These are phyloP conservation scores for Penicillium paneum DNA, from an alignment of 2,329 filamentous ascomycete genomes.

Conservation along the genomic window DNA sequence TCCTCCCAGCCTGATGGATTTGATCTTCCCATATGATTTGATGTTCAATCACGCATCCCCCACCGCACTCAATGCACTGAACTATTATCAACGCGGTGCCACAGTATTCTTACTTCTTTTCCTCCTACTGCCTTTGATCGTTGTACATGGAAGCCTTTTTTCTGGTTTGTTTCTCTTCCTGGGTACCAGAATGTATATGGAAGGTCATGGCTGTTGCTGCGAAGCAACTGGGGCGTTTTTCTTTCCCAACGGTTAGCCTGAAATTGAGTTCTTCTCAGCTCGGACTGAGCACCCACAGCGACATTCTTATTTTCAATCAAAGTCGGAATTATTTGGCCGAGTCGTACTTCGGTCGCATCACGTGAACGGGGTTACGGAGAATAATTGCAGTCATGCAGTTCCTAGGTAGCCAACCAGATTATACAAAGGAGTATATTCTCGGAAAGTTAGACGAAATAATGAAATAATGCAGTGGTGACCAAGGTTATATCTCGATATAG, in stretches of 20 bases:
- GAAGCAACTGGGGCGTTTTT: constrained; percentile 16
- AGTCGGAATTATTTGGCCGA: neutral
- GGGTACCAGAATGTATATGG: constrained; percentile 13
- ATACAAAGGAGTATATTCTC: neutral
- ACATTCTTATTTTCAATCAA: neutral
- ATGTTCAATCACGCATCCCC: neutral
- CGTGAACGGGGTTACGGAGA: neutral
- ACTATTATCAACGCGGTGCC: neutral
- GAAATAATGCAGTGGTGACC: neutral
- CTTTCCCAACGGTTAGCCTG: neutral
- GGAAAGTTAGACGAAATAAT: neutral
- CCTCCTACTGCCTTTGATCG: neutral
- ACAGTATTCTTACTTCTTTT: neutral
- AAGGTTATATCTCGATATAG: neutral
- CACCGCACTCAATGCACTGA: neutral
- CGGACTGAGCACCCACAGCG: neutral
- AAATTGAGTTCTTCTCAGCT: neutral
- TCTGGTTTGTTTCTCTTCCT: neutral
- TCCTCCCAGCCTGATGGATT: neutral
- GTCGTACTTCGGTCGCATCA: neutral
- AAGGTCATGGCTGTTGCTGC: constrained; percentile 13
- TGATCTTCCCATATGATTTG: neutral
- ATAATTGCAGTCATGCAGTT: neutral
- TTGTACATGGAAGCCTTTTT: constrained; percentile 8
- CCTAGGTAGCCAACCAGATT: neutral